Evolutionary conservation across 2,329 filamentous ascomycete species (phyloP).

Genomic region (Aspergillus chevalieri): DNA sequence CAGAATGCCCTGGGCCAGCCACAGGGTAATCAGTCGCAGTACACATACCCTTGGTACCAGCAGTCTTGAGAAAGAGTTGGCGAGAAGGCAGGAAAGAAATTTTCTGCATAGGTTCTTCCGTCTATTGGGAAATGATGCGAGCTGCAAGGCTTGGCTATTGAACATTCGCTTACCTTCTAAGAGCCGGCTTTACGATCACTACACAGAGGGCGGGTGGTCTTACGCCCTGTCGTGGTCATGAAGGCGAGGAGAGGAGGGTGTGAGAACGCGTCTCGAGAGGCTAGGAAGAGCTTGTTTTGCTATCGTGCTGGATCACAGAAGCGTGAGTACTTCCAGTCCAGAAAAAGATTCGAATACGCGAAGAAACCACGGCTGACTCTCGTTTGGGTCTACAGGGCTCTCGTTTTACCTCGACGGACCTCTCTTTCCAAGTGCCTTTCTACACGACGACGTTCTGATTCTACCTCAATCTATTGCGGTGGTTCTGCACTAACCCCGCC

Average conservation of each 20-base stretch:
- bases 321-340: not conserved
- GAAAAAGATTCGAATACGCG: too few relatives aligned
- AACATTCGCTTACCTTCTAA: too few relatives aligned
- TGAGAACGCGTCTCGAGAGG: not conserved
- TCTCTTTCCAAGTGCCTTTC: too few relatives aligned
- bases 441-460: too few relatives aligned
- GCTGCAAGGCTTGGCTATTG: not conserved
- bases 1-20: constrained; percentile 7
- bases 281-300: not conserved
- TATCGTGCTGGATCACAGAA: not conserved
- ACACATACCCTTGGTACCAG: constrained; percentile 13
- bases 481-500: too few relatives aligned
- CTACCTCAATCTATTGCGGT: too few relatives aligned
- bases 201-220: not conserved
- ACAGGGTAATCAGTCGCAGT: constrained; percentile 7
- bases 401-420: too few relatives aligned
- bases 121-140: not conserved
- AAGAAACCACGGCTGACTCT: too few relatives aligned
- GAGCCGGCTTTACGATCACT: too few relatives aligned
- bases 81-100: not conserved
- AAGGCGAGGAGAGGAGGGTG: not conserved
- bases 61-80: constrained; percentile 8
- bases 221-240: not conserved
- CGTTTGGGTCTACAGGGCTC: not conserved
- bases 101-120: not conserved